Evolutionary conservation across 2,329 filamentous ascomycete species (phyloP).

Genomic region (Monilinia vaccinii-corymbosi): DNA sequence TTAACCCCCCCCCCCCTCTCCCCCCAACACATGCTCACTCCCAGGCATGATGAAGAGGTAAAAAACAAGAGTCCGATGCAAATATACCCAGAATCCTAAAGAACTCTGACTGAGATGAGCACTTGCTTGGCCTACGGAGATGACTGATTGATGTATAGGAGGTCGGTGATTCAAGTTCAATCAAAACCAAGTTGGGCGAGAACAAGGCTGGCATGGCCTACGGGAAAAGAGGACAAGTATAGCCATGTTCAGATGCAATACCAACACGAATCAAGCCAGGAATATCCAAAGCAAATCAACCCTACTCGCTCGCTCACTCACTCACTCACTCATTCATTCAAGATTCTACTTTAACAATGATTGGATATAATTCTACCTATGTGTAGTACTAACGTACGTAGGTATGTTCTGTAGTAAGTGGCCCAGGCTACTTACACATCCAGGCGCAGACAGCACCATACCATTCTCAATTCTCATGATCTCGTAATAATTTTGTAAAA

Average conservation of each 20-base stretch:
- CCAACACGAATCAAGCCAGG: not conserved
- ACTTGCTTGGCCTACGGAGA: no score
- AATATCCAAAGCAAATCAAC: not conserved
- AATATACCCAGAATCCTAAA: no score
- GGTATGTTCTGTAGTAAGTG: not conserved
- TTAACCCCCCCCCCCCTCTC: no score
- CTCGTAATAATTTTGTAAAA: conserved; percentile 1
- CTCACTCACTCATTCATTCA: not conserved
- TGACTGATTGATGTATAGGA: no score
- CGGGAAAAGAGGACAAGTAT: no score
- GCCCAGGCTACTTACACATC: not conserved
- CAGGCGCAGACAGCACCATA: not conserved
- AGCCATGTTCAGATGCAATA: not conserved
- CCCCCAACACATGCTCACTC: no score
- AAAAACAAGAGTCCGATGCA: no score
- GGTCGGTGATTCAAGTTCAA: no score
- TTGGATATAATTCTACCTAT: not conserved
- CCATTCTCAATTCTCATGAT: conserved; percentile 4
- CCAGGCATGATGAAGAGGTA: no score
- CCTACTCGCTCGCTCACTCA: not conserved
- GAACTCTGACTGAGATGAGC: no score
- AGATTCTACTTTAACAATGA: not conserved
- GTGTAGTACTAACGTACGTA: conserved; percentile 2
- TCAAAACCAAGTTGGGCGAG: no score
- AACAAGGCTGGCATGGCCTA: no score